Percentiles rank a stretch among this genome's conserved stretches.
phyloP scores from a whole-genome alignment of 345 rosid species.

The Pistacia atlantica region DNA sequence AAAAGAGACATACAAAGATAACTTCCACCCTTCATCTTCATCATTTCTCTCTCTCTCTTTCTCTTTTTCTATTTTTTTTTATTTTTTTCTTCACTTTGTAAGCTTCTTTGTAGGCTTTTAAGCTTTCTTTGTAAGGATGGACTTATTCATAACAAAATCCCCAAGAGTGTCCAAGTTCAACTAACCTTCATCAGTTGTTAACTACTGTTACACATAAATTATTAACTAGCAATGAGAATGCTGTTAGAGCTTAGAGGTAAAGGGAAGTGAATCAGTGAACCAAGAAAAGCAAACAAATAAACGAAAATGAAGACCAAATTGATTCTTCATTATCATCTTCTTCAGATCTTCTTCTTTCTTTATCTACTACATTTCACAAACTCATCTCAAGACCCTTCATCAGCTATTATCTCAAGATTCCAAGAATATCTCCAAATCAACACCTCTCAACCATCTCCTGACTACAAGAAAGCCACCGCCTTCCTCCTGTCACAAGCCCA shows the following conservation, averaged over 20 bases:
- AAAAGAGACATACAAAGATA: too few relatives aligned
- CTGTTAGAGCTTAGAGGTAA: background rate
- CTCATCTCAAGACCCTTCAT: background rate
- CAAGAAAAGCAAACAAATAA: too few relatives aligned
- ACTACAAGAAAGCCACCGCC: constrained; percentile 55
- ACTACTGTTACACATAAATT: background rate
- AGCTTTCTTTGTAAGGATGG: too few relatives aligned
- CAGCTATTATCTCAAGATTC: constrained; percentile 63
- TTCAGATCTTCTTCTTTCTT: background rate
- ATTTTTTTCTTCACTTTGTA: too few relatives aligned
- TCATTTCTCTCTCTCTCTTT: too few relatives aligned
- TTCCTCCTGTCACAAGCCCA: constrained; percentile 67
- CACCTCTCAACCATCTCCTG: constrained; percentile 85
- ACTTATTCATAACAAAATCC: constrained; percentile 64
- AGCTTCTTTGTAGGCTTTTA: too few relatives aligned
- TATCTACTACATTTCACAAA: background rate
- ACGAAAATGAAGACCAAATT: background rate
- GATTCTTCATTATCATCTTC: background rate
- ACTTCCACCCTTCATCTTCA: too few relatives aligned
- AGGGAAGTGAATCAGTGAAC: background rate
- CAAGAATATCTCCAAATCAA: constrained; percentile 84
- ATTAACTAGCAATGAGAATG: background rate
- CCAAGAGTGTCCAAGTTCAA: constrained; percentile 93
- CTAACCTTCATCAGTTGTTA: constrained; percentile 62
- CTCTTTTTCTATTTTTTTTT: too few relatives aligned